Percentiles rank a stretch among this genome's conserved stretches.
Evolutionary conservation across 495 filamentous ascomycete species (phyloP).

Genomic region (Entonaema liquescens): DNA sequence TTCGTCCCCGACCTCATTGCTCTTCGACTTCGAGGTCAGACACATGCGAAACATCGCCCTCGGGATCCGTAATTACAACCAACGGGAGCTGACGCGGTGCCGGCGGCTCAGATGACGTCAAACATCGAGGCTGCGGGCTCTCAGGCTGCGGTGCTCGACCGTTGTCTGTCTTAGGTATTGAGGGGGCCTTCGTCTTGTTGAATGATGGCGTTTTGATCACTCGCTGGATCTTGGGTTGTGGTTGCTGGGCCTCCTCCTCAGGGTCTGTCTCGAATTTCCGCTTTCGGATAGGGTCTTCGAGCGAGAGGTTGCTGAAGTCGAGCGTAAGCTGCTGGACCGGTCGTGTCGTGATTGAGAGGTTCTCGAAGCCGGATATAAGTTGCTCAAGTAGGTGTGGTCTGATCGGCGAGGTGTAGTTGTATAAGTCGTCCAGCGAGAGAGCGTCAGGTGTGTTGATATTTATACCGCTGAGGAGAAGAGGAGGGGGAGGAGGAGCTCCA

Average conservation of each 20-base stretch:
- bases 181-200: background rate
- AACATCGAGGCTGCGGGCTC: conserved; percentile 11
- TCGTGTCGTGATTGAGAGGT: no score
- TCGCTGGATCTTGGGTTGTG: background rate
- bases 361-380: background rate
- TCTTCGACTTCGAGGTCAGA: background rate
- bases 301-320: background rate
- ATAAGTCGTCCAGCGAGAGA: background rate
- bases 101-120: background rate
- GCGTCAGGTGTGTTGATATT: background rate
- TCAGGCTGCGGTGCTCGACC: background rate
- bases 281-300: background rate
- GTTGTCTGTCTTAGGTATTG: background rate
- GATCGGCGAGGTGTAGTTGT: background rate
- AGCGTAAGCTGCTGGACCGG: no score
- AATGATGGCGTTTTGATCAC: background rate
- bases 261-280: background rate
- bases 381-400: background rate
- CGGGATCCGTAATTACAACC: conserved; percentile 11
- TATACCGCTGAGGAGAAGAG: no score
- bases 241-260: background rate
- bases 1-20: no score
- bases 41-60: conserved; percentile 13
- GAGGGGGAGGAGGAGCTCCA: no score
- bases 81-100: conserved; percentile 2